A percentile compares a stretch with the other conserved stretches of the same genome.
Conservation (phyloP, 2,329 filamentous ascomycete genomes). For the Verticillium tricorpus region DNA sequence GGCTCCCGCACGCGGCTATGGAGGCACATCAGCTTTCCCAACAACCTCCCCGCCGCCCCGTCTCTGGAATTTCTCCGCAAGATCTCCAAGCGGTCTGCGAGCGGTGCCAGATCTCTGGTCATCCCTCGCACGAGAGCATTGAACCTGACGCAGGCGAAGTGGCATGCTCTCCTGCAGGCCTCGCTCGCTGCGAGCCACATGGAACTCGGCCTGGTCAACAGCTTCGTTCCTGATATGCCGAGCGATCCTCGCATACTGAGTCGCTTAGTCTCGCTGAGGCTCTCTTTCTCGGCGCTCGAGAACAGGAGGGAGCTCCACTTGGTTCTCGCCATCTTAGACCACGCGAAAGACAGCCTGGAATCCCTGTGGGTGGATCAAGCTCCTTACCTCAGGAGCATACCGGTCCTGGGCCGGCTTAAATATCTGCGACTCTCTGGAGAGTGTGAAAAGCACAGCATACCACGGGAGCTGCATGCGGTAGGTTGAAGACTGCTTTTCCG, state of each 20-base stretch:
- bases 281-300: constrained; percentile 5
- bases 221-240: constrained; percentile 5
- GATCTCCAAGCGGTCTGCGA: constrained; percentile 7
- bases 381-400: not conserved
- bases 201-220: constrained; percentile 4
- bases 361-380: not conserved
- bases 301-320: not conserved
- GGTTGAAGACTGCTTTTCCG: not conserved
- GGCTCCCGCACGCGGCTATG: constrained; percentile 11
- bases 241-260: constrained; percentile 8
- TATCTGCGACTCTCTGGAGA: not conserved
- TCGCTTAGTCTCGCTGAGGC: constrained; percentile 2
- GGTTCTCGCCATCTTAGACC: not conserved
- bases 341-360: not conserved
- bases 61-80: constrained; percentile 6
- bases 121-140: constrained; percentile 8
- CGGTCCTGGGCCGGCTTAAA: not conserved
- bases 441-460: not conserved
- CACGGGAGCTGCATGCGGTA: not conserved
- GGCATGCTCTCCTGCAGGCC: constrained; percentile 7
- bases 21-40: constrained; percentile 9
- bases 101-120: constrained; percentile 8
- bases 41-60: not conserved
- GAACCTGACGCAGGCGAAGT: constrained; percentile 9
- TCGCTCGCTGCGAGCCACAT: constrained; percentile 8